phyloP scores from a whole-genome alignment of 73 alveolate species.

The Paramecium sexaurelia region DNA sequence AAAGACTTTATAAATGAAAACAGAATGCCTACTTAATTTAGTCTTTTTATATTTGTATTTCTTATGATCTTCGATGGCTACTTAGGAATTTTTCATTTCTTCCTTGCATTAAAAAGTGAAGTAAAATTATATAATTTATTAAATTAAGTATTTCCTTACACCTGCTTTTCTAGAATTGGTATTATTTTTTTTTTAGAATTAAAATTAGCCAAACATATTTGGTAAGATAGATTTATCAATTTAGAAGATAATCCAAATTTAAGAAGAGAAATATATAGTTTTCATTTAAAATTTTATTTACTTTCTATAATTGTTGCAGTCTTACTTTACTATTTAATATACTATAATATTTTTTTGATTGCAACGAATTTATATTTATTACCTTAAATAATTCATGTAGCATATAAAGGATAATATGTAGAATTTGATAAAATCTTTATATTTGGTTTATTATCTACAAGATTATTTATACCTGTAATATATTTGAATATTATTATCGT shows the following conservation, averaged over 20 bases:
- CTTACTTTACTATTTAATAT: background rate
- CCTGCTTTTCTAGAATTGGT: constrained; percentile 58
- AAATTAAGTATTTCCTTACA: constrained; percentile 50
- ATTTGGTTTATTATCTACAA: constrained; percentile 56
- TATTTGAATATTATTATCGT: background rate
- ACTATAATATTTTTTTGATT: constrained; percentile 5
- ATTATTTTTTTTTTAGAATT: constrained; percentile 46
- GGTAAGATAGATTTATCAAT: constrained; percentile 54
- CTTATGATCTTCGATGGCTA: constrained; percentile 12
- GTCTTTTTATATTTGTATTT: background rate
- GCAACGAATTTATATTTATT: background rate
- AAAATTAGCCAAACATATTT: constrained; percentile 27
- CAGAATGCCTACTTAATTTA: background rate
- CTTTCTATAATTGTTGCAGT: background rate
- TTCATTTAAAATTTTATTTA: background rate
- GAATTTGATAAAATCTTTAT: constrained; percentile 57
- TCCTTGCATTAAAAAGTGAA: background rate
- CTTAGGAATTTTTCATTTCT: background rate
- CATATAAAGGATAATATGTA: constrained; percentile 46
- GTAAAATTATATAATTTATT: background rate
- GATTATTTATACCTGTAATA: constrained; percentile 57
- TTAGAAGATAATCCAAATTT: background rate
- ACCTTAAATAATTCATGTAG: constrained; percentile 58
- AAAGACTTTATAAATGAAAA: background rate
- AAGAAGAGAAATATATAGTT: constrained; percentile 42